Evolutionary conservation across 176 grass and related monocot genomes (phyloP), one percentile per base, ranked within the genome.

Genomic region (Musa beccarii): DNA sequence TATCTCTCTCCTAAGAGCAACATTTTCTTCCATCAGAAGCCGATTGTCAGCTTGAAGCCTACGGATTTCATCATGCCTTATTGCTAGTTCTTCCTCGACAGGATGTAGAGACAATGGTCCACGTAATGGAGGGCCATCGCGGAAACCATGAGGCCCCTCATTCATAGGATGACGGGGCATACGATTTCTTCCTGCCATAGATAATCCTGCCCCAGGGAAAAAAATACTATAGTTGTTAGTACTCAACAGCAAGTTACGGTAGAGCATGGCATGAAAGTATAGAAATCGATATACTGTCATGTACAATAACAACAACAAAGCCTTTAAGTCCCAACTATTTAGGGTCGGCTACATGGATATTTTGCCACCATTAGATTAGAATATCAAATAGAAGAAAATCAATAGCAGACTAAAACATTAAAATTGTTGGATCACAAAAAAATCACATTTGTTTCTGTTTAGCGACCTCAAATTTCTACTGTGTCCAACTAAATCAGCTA

Each of bases 181-280:
- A 73, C 54, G 85, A 51, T 85, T 78, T 43, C 83, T 91, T 63
- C 89, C 89, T 57, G 85, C 78, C 85, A 85, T 91, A 55, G 79
- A 77, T 80, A 0, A 2, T 53, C 43, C 69, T 72, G 69, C 1
- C 14, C 16, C 12, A 8, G 49, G 64, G 10, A 34, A 66, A 2
- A 66, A 43, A 43, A 43, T 43, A 43, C 34, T 8, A 66, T 34
- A 29, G 25, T 29, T 68, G 65, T 68, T 29, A 22, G 65, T 11
- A 1, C 25, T 8, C 1, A 61, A 61, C 17, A 17, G 3, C 19
- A 61, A 61, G 15, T 17, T 8, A 61, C 4, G 21, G 57, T 8
- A 61, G 14, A n/a, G 57, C 57, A 61, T 7, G n/a, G 1, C 57
- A n/a, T 17, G 3, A 61, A 61, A 61, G 17, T 8, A 61, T 6